phyloP scores from a whole-genome alignment of 1,284 basidiomycete species.

The Ustilago nuda region DNA sequence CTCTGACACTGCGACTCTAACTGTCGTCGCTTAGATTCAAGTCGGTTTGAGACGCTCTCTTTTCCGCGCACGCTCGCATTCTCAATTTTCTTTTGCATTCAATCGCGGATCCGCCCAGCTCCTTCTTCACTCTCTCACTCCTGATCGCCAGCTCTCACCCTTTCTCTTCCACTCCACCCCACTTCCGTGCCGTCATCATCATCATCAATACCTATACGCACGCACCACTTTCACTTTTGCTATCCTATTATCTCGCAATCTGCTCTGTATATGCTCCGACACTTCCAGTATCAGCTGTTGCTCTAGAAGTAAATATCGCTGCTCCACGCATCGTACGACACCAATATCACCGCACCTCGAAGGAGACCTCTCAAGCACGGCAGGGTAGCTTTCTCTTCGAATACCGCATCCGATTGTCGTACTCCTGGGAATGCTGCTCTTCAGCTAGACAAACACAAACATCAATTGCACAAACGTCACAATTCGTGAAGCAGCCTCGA shows the following conservation, averaged over 20 bases:
- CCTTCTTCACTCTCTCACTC: not conserved
- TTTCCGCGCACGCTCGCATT: not conserved
- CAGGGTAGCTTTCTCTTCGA: too few species aligned
- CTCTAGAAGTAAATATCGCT: too few species aligned
- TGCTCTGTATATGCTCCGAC: conserved; percentile 6
- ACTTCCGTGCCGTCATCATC: not conserved
- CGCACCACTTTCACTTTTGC: not conserved
- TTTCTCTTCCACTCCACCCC: not conserved
- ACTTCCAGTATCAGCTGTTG: too few species aligned
- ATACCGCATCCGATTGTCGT: too few species aligned
- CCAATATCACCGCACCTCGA: too few species aligned
- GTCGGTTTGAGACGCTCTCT: too few species aligned
- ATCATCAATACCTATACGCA: not conserved
- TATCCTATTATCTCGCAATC: not conserved
- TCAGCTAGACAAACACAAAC: not conserved
- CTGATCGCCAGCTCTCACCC: not conserved
- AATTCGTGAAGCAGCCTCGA: too few species aligned
- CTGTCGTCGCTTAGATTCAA: not conserved
- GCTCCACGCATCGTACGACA: too few species aligned
- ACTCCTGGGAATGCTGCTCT: not conserved
- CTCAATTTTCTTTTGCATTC: not conserved
- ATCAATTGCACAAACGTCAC: not conserved
- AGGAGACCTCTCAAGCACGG: too few species aligned
- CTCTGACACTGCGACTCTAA: not conserved
- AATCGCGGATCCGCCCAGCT: not conserved